phyloP scores from a whole-genome alignment of 257 asterid species.

The Nemophila menziesii region DNA sequence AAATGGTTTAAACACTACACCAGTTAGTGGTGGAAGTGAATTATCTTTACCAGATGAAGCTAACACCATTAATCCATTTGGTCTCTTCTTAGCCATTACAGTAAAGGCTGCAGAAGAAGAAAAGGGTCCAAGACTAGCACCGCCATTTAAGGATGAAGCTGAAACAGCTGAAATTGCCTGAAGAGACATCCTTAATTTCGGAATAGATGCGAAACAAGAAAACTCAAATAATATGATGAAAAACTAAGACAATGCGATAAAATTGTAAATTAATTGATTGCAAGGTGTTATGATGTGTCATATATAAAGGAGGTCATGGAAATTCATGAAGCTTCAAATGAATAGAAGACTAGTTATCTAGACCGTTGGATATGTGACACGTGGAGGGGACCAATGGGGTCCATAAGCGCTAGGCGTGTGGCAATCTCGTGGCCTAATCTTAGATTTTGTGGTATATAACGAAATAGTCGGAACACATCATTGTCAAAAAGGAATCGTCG shows the following conservation, averaged over 20 bases:
- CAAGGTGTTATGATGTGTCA: neutral
- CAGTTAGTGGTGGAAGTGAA: slow-evolving; percentile 28
- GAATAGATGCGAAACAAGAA: neutral
- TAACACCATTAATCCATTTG: slow-evolving; percentile 18
- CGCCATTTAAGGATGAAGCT: slow-evolving; percentile 11
- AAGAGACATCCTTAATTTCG: slow-evolving; percentile 20
- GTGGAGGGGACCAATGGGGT: slow-evolving; percentile 9
- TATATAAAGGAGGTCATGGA: neutral
- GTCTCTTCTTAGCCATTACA: slow-evolving; percentile 22
- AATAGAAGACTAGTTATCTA: neutral
- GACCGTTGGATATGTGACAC: slow-evolving; percentile 20
- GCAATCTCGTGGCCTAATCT: slow-evolving; percentile 37
- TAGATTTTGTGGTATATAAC: slow-evolving; percentile 10
- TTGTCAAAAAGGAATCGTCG: slow-evolving; percentile 11
- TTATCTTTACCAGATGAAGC: slow-evolving; percentile 13
- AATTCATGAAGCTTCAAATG: slow-evolving; percentile 2
- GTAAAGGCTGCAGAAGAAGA: slow-evolving; percentile 4
- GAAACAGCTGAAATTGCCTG: slow-evolving; percentile 41
- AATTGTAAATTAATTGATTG: neutral
- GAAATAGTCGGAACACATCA: slow-evolving; percentile 17
- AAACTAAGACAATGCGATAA: neutral
- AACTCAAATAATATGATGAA: neutral
- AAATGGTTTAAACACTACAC: slow-evolving; percentile 78
- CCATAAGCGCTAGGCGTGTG: slow-evolving; percentile 43
- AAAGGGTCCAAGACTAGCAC: slow-evolving; percentile 15